These are phyloP conservation scores for Clonostachys rosea DNA, from an alignment of 2,329 filamentous ascomycete genomes.

Conservation along the genomic window DNA sequence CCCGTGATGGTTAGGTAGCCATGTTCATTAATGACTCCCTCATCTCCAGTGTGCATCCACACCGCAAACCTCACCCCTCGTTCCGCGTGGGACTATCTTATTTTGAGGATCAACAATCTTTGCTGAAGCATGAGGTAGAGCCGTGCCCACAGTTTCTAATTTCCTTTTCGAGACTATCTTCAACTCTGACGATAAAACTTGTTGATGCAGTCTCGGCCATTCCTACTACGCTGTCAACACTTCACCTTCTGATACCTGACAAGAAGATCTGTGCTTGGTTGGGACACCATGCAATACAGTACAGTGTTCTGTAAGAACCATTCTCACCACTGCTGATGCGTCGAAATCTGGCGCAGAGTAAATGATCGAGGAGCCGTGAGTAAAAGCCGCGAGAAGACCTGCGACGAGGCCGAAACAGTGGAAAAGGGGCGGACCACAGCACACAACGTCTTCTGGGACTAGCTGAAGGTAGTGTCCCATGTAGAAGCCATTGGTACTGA, in stretches of 20 bases:
- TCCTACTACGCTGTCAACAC: constrained; percentile 37
- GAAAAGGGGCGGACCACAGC: constrained; percentile 60
- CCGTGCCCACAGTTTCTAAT: constrained; percentile 56
- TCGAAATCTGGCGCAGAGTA: constrained; percentile 66
- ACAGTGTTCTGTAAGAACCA: constrained; percentile 43
- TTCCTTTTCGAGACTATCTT: constrained; percentile 62
- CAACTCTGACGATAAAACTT: constrained; percentile 59
- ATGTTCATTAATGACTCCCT: constrained; percentile 70
- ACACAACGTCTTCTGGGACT: constrained; percentile 46
- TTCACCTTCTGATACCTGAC: constrained; percentile 50
- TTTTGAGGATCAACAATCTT: constrained; percentile 58
- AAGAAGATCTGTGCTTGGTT: constrained; percentile 32
- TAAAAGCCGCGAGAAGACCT: constrained; percentile 66
- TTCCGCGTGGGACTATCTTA: constrained; percentile 44
- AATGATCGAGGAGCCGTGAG: constrained; percentile 57
- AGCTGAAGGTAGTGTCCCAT: constrained; percentile 23
- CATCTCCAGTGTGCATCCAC: constrained; percentile 86
- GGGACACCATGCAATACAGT: constrained; percentile 53
- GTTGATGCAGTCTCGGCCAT: constrained; percentile 65
- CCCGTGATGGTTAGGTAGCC: constrained; percentile 80
- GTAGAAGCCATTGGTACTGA: constrained; percentile 64
- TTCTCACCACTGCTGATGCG: constrained; percentile 48
- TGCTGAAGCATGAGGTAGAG: constrained; percentile 56
- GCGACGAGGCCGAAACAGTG: constrained; percentile 70
- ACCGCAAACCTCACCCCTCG: constrained; percentile 57